Base-by-base conservation (phyloP, 495 filamentous ascomycete species). In the Sabuloglossum arenarium region DNA sequence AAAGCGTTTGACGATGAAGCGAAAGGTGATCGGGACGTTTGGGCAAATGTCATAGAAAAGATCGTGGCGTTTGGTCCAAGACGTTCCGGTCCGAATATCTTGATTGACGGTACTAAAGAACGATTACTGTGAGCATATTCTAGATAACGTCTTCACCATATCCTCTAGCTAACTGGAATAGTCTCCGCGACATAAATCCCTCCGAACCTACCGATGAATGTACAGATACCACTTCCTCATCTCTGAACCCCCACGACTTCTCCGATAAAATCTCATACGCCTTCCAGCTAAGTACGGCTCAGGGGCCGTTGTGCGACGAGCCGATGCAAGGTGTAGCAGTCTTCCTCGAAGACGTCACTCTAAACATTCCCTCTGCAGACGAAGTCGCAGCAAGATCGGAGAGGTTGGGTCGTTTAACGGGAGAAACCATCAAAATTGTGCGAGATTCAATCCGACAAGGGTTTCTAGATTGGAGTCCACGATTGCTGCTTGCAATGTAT, bases 401-500 rank as follows among this genome's bases (percentile, higher is more conserved):
- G 37, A 73, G 70, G 27, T 73, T 88, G n/a, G 84, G 85, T 61
- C 81, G 87, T 6, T 71, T 94, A 0, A 95, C 87, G 0, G 88
- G 91, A 46, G 91, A 95, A 67, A 77, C 90, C 16, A 93, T 98
- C 67, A 84, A 85, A 63, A 80, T 85, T 0, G 82, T 88, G 4
- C 87, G 87, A 52, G 79, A 86, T 34, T 79, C 85, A n/a, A 90
- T 97, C 60, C 75, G 79, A 19, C 79, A 84, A 62, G 90, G 82
- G 16, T 95, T 97, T 72, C 70, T 94, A 3, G 93, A 96, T 73
- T 98, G 90, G 90, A 88, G 82, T 56, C 89, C 93, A 0, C 79
- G 91, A 1, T 74, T 98, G 29, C 75, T 97, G 73, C 80, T 96
- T 52, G 89, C 91, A n/a, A 96, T 96, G 87, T 98, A 98, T 71